Base-by-base conservation (phyloP, 495 filamentous ascomycete species). In the Xanthoparmelia taractica region DNA sequence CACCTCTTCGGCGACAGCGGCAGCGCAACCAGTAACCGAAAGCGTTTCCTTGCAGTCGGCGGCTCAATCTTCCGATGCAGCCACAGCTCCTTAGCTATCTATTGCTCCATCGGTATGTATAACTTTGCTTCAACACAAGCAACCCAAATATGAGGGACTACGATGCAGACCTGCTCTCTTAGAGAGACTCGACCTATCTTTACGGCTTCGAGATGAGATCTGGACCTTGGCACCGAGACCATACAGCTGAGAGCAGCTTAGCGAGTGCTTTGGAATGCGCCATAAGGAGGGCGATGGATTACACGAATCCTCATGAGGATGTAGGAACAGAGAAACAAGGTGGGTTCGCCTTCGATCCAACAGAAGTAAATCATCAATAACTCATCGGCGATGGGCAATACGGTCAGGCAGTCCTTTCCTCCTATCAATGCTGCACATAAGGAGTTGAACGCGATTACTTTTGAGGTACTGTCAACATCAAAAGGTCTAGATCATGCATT, bases 51-150 rank as follows among this genome's bases (percentile, higher is more conserved):
- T 63, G 10, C 29, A 58, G 7, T 20, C 50, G 10, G 7, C 43
- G 6, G n/a, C 63, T 54, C 40, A 60, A 63, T 20, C 59, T 56
- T 38, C 59, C 18, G 15, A 33, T 8, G 34, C 17, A 20, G 40
- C 33, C 25, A n/a, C 37, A 45, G 23, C 36, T 57, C 31, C 63
- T 18, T 50, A 58, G 23, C 13, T 25, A 15, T 33, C 50, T 54
- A 33, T 15, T 54, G 29, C 29, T 4, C 29, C 17, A 27, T 33
- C 17, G 7, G 17, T 20, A 7, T 11, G 13, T 20, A 31, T 8
- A 5, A 18, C 8, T 29, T 29, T 33, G 17, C 29, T 54, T n/a
- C 10, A 34, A 4, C 20, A 18, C 17, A 54, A 20, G 27, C 29
- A 33, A 33, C 0, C 8, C 6, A 17, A 54, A 1, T 33, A 8